phyloP scores from a whole-genome alignment of 176 grass and related monocot genomes.

The Phragmites australis region DNA sequence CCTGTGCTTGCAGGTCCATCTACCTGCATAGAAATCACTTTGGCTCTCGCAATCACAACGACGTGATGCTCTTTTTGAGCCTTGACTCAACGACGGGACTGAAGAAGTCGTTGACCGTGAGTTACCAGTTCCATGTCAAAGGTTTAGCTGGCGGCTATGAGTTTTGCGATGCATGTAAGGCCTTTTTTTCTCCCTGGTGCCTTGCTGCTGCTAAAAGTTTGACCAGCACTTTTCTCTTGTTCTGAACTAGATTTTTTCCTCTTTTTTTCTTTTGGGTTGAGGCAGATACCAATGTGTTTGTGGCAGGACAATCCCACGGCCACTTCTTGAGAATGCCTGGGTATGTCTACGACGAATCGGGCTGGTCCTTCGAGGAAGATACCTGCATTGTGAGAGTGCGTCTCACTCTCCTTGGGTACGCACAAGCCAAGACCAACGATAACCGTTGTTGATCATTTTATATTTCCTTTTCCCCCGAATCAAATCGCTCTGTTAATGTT shows the following conservation, averaged over 20 bases:
- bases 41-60: neutral
- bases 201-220: neutral
- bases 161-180: constrained; percentile 2
- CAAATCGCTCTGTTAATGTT: too few relatives aligned
- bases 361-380: neutral
- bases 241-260: neutral
- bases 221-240: neutral
- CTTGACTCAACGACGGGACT: neutral
- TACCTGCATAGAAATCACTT: neutral
- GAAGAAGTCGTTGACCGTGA: neutral
- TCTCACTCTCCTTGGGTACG: neutral
- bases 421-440: neutral
- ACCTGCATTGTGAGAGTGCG: neutral
- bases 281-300: constrained; percentile 2
- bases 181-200: neutral
- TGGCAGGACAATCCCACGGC: neutral
- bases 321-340: neutral
- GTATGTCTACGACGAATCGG: neutral
- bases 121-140: constrained; percentile 4
- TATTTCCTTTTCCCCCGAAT: too few relatives aligned
- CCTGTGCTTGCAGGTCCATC: neutral
- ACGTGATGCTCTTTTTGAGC: neutral
- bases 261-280: neutral
- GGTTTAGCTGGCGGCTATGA: neutral
- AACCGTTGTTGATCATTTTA: too few relatives aligned